These are phyloP conservation scores for Albatrellus sp. DNA, from an alignment of 1,284 basidiomycete genomes.

Conservation along the genomic window DNA sequence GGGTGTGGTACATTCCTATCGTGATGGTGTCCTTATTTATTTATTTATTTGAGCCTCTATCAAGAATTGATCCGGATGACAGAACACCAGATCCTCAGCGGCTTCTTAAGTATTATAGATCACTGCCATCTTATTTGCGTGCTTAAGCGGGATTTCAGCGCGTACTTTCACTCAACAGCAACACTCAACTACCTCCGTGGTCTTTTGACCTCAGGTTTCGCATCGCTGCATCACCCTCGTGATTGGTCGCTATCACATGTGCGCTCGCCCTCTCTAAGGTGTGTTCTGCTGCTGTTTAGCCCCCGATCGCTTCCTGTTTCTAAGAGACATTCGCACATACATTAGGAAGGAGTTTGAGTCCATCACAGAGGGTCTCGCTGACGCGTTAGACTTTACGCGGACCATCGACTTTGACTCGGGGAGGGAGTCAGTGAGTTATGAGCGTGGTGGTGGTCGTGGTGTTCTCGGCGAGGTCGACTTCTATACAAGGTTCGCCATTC, in stretches of 20 bases:
- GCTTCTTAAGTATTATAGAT: constrained; percentile 49
- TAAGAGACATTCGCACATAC: background rate
- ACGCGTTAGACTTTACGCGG: constrained; percentile 87
- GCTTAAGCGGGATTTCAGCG: constrained; percentile 30
- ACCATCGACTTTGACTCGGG: constrained; percentile 69
- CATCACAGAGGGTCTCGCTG: constrained; percentile 77
- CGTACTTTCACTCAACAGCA: constrained; percentile 92
- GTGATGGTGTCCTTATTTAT: no score
- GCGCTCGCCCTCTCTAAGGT: constrained; percentile 67
- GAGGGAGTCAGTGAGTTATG: constrained; percentile 39
- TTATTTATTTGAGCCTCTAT: no score
- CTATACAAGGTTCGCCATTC: constrained; percentile 62
- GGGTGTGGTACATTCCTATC: constrained; percentile 33
- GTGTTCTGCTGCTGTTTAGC: constrained; percentile 11
- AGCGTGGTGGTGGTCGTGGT: constrained; percentile 56
- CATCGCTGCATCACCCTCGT: constrained; percentile 81
- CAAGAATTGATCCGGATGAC: no score
- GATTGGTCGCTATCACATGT: constrained; percentile 93
- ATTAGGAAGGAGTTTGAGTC: constrained; percentile 69
- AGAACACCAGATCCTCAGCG: constrained; percentile 84
- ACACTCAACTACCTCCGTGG: constrained; percentile 90
- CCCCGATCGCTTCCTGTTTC: background rate
- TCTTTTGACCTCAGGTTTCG: constrained; percentile 84
- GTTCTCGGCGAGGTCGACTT: constrained; percentile 88
- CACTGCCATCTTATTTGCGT: constrained; percentile 2